Conservation (phyloP, 352 stramenopile genomes). For the Phytophthora colocasiae region DNA sequence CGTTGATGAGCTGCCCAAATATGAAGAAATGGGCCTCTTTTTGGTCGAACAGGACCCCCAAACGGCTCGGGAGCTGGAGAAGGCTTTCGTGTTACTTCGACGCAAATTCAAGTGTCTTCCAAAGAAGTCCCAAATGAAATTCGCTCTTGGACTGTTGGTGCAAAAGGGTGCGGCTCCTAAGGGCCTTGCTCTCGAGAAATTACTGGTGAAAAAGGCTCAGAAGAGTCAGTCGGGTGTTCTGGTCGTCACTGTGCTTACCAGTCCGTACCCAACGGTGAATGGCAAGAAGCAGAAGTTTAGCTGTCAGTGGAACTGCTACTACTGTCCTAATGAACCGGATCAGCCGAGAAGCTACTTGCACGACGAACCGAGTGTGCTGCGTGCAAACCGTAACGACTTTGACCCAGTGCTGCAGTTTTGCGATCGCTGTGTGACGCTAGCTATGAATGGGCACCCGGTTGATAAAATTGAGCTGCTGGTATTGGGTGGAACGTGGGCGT, state of each 20-base stretch:
- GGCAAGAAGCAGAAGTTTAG: conserved; percentile 92
- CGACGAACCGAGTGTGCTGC: conserved; percentile 92
- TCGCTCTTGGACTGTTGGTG: conserved; percentile 80
- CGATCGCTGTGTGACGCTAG: conserved; percentile 89
- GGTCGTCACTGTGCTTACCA: conserved; percentile 93
- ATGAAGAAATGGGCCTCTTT: conserved; percentile 84
- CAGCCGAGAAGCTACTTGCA: conserved; percentile 94
- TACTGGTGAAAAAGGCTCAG: conserved; percentile 91
- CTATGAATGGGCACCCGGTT: conserved; percentile 93
- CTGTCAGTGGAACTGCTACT: conserved; percentile 97
- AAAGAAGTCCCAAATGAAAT: conserved; percentile 93
- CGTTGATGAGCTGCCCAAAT: conserved; percentile 67
- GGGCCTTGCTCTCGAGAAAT: conserved; percentile 68
- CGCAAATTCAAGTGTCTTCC: conserved; percentile 90
- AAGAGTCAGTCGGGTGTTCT: conserved; percentile 93
- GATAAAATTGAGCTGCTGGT: conserved; percentile 95
- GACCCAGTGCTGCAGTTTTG: conserved; percentile 93
- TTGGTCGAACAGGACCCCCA: conserved; percentile 78
- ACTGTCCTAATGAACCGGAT: conserved; percentile 93
- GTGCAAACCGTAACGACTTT: conserved; percentile 93
- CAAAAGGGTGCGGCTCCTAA: conserved; percentile 59
- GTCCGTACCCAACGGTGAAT: conserved; percentile 84
- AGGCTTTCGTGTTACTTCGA: conserved; percentile 84
- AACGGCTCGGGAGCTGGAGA: conserved; percentile 83
- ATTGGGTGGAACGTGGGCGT: conserved; percentile 93